phyloP scores from a whole-genome alignment of 768 basidiomycete species.

The Auricularia heimuer region DNA sequence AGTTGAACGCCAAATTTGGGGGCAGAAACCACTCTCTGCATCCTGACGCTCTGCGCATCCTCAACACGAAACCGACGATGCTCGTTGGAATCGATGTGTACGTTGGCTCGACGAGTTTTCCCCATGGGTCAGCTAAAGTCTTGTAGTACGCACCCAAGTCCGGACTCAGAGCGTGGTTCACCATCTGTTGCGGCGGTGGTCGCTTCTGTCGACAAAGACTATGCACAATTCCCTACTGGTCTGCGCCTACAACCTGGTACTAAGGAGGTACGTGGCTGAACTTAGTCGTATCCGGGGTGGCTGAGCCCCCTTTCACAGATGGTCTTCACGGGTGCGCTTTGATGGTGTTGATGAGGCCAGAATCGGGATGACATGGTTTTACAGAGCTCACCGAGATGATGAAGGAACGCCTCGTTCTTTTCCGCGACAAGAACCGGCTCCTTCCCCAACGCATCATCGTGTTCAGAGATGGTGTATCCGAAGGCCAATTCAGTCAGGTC shows the following conservation, averaged over 20 bases:
- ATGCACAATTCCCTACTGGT: slow-evolving; percentile 72
- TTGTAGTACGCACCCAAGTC: slow-evolving; percentile 58
- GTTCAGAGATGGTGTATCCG: slow-evolving; percentile 77
- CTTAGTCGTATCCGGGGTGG: background rate
- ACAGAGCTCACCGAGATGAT: slow-evolving; percentile 57
- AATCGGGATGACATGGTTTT: slow-evolving; percentile 16
- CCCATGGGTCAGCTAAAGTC: slow-evolving; percentile 8
- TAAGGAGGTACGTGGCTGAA: slow-evolving; percentile 51
- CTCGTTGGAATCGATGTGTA: slow-evolving; percentile 62
- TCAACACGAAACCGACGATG: slow-evolving; percentile 63
- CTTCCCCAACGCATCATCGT: slow-evolving; percentile 63
- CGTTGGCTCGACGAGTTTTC: background rate
- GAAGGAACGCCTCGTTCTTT: slow-evolving; percentile 54
- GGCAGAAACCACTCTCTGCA: slow-evolving; percentile 69
- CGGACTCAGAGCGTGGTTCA: slow-evolving; percentile 60
- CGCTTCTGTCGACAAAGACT: slow-evolving; percentile 49
- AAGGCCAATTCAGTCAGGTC: slow-evolving; percentile 69
- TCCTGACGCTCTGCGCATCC: slow-evolving; percentile 46
- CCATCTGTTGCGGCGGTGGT: slow-evolving; percentile 82
- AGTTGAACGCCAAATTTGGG: slow-evolving; percentile 76
- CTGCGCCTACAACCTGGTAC: slow-evolving; percentile 55
- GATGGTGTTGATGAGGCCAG: background rate
- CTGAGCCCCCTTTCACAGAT: background rate
- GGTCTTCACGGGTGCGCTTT: background rate
- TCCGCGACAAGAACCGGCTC: slow-evolving; percentile 38